Percentiles rank a stretch among this genome's conserved stretches.
phyloP scores from a whole-genome alignment of 2,329 filamentous ascomycete genomes.

The Penicillium decumbens region DNA sequence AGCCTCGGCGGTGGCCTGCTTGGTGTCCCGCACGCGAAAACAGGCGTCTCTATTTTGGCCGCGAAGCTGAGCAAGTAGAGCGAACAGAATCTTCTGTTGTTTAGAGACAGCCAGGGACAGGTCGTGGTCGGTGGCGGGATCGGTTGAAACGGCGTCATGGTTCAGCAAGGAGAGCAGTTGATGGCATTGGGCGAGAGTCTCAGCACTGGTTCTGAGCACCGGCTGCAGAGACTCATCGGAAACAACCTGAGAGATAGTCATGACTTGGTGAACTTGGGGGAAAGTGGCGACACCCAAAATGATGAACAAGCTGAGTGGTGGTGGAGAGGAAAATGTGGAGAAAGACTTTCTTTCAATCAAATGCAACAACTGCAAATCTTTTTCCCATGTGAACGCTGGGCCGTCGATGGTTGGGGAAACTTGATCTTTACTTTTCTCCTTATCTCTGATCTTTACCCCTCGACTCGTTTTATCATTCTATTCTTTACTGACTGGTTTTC shows the following conservation, averaged over 20 bases:
- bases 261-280: constrained; percentile 24
- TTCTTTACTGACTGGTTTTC: not conserved
- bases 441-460: constrained; percentile 5
- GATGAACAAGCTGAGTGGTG: not conserved
- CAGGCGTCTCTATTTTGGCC: constrained; percentile 78
- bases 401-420: constrained; percentile 16
- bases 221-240: constrained; percentile 61
- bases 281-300: not conserved
- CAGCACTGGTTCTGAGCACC: constrained; percentile 67
- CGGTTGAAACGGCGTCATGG: constrained; percentile 39
- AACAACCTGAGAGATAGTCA: constrained; percentile 57
- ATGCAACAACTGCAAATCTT: not conserved
- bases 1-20: constrained; percentile 77
- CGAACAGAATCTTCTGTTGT: constrained; percentile 73
- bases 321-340: constrained; percentile 8
- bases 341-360: constrained; percentile 14
- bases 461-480: not conserved
- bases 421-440: constrained; percentile 7
- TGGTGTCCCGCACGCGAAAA: constrained; percentile 77
- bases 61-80: constrained; percentile 73
- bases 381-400: constrained; percentile 17
- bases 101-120: constrained; percentile 60
- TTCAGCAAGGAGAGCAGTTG: constrained; percentile 55
- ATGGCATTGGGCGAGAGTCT: constrained; percentile 68
- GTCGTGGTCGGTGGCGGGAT: constrained; percentile 47